A percentile compares a stretch with the other conserved stretches of the same genome.
These are phyloP conservation scores for Alternaria sp. DNA, from an alignment of 2,329 filamentous ascomycete species.

Conservation along the genomic window DNA sequence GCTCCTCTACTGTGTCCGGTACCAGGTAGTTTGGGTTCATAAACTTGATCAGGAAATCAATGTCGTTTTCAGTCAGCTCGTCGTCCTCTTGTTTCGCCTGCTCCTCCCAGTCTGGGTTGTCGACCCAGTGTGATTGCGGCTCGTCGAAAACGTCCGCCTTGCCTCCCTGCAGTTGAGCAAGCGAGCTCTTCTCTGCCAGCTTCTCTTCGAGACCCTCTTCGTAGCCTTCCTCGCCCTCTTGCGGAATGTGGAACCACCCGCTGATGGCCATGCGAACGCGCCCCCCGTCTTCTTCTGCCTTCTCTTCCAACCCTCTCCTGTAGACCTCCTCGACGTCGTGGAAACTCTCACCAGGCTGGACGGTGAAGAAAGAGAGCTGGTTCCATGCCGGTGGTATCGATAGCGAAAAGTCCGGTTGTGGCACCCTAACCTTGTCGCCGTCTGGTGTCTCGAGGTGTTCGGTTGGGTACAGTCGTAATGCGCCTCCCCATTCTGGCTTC, in stretches of 20 bases:
- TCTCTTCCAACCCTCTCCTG: conserved; percentile 64
- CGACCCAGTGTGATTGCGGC: conserved; percentile 68
- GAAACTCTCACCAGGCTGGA: conserved; percentile 98
- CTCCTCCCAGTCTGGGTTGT: conserved; percentile 43
- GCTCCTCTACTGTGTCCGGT: conserved; percentile 84
- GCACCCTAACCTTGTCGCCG: conserved; percentile 78
- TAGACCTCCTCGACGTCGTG: conserved; percentile 99
- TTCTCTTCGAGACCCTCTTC: conserved; percentile 87
- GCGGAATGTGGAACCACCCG: conserved; percentile 98
- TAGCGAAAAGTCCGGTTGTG: conserved; percentile 77
- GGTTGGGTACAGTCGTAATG: conserved; percentile 83
- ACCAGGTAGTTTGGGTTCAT: conserved; percentile 89
- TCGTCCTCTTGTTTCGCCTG: conserved; percentile 55
- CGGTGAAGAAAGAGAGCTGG: conserved; percentile 96
- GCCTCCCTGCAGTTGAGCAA: conserved; percentile 85
- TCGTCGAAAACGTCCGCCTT: conserved; percentile 89
- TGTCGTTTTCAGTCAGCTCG: conserved; percentile 75
- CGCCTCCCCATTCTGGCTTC: conserved; percentile 92
- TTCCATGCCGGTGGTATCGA: conserved; percentile 95
- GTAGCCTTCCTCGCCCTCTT: conserved; percentile 90
- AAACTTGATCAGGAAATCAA: conserved; percentile 90
- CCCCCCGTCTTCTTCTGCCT: conserved; percentile 71
- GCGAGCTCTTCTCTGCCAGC: conserved; percentile 84
- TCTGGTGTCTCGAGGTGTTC: conserved; percentile 68
- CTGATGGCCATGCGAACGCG: conserved; percentile 96